Conservation (phyloP, 75 land plant species). For the Sequoia sempervirens region DNA sequence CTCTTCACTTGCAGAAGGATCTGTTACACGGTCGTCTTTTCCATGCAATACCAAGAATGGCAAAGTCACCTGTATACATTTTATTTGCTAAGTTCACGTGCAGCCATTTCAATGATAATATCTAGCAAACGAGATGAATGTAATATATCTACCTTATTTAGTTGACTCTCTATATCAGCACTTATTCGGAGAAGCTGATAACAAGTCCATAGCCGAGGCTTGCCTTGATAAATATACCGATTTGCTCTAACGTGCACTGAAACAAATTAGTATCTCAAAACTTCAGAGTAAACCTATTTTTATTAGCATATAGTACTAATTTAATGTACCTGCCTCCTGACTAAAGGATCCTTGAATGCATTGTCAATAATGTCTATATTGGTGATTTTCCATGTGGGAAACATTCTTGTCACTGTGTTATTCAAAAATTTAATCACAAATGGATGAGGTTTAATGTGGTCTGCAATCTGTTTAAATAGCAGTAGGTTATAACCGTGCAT, state of each 20-base stretch:
- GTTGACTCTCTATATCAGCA: constrained; percentile 7
- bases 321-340: constrained; percentile 9
- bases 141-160: background rate
- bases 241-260: background rate
- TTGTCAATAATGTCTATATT: constrained; percentile 6
- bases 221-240: constrained; percentile 6
- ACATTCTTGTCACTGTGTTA: background rate
- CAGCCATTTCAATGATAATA: no score
- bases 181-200: background rate
- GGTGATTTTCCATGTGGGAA: constrained; percentile 22
- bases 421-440: background rate
- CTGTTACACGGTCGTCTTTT: constrained; percentile 33
- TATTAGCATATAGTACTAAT: background rate
- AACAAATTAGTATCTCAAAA: no score
- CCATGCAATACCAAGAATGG: constrained; percentile 46
- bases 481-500: background rate
- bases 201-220: background rate
- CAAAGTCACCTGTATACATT: constrained; percentile 12
- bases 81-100: no score
- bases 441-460: constrained; percentile 15
- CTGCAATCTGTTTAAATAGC: constrained; percentile 9
- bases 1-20: constrained; percentile 26
- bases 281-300: no score
- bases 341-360: constrained; percentile 15
- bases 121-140: no score